Percentiles rank a stretch among this genome's conserved stretches.
Conservation (phyloP, 148 eudicot species). For the Heliamphora exappendiculata region DNA sequence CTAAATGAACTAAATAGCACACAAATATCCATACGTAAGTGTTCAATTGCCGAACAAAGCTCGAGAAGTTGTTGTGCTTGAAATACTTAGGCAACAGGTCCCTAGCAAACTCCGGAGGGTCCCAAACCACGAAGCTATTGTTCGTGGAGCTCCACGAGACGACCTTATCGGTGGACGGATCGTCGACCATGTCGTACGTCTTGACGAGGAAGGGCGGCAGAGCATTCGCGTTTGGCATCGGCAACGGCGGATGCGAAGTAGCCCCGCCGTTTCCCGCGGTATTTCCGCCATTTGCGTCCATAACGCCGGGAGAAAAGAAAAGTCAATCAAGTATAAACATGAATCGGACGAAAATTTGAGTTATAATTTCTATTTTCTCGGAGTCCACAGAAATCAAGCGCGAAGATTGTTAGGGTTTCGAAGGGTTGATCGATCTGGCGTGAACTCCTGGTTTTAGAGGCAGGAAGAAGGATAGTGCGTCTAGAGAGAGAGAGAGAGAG, state of each 20-base stretch:
- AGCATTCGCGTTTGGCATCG: slow-evolving; percentile 34
- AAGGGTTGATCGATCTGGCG: neutral
- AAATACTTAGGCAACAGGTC: slow-evolving; percentile 79
- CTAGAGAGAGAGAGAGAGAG: too few relatives aligned
- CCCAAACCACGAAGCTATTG: slow-evolving; percentile 90
- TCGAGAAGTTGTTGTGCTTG: slow-evolving; percentile 85
- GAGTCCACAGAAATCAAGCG: neutral
- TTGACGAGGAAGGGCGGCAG: slow-evolving; percentile 68
- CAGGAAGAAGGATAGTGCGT: neutral
- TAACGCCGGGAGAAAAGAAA: neutral
- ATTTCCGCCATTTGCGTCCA: slow-evolving; percentile 2
- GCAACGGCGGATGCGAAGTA: slow-evolving; percentile 24
- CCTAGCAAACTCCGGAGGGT: slow-evolving; percentile 70
- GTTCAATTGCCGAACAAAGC: slow-evolving; percentile 81
- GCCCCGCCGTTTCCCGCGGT: slow-evolving; percentile 1
- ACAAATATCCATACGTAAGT: slow-evolving; percentile 49
- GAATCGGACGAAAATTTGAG: neutral
- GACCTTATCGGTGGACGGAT: slow-evolving; percentile 52
- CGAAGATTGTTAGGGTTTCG: neutral
- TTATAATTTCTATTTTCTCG: neutral
- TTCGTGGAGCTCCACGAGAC: slow-evolving; percentile 76
- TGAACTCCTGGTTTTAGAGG: neutral
- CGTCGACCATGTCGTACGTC: slow-evolving; percentile 80
- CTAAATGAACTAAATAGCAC: neutral
- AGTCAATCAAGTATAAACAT: neutral